Base-by-base conservation (phyloP, 768 basidiomycete genomes). In the Crepidotus variabilis region DNA sequence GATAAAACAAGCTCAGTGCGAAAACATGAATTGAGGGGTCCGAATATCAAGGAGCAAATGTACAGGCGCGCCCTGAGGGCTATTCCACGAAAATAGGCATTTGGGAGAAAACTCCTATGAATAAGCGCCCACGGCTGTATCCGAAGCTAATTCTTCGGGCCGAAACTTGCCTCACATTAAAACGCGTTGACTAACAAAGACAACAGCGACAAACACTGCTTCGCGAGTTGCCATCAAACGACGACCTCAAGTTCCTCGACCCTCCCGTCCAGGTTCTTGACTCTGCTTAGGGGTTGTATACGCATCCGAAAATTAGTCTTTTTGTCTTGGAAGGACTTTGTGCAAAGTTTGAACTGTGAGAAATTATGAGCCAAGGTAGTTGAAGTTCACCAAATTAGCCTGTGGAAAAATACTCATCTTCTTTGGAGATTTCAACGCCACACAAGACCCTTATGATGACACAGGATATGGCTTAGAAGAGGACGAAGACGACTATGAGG, bases 401-500 rank as follows among this genome's bases (percentile, higher is more conserved):
- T 56, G 62, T 61, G 61, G 52, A 65, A 57, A 47, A 56, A 59
- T 66, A 59, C 74, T 74, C 63, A 79, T 69, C 61, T 51, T 58
- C 48, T 66, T 65, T 69, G 61, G 66, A 84, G 84, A 83, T 66
- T 72, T 71, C 56, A 71, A 78, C 63, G 61, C 72, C 36, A 65
- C 74, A 2, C 77, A 82, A 73, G 83, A 84, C 64, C 73, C 76
- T 28, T 81, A 82, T 57, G 86, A 84, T 61, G 87, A 88, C 63
- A 85, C 88, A 56, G 72, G 81, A 13, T 79, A 73, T 53, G 82
- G 79, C 63, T 82, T 72, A 33, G 74, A 76, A 69, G 80, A 79
- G 51, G 84, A 86, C 20, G 84, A 87, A 34, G 76, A 77, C 48
- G 73, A 75, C n/a, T 81, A 81, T 58, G 88, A 88, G 65, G 87